Conservation (phyloP, 202 grass and related monocot species). For the Sporobolus alterniflorus region DNA sequence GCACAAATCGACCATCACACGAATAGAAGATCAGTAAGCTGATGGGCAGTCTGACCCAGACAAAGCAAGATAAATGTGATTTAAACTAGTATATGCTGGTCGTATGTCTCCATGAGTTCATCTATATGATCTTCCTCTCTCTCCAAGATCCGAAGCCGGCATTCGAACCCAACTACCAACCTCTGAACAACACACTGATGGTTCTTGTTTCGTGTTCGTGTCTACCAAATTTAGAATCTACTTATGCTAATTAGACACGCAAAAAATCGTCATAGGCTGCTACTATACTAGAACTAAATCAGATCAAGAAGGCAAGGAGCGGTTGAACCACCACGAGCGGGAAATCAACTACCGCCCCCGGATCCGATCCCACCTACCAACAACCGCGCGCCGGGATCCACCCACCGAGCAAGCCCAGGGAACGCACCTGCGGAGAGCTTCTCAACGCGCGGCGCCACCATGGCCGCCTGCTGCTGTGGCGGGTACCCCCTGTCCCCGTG, state of each 20-base stretch:
- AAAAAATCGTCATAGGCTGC: slow-evolving; percentile 6
- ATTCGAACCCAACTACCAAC: slow-evolving; percentile 8
- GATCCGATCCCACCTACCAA: slow-evolving; percentile 29
- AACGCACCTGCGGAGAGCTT: slow-evolving; percentile 69
- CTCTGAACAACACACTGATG: background rate
- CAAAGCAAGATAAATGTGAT: background rate
- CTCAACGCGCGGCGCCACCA: slow-evolving; percentile 67
- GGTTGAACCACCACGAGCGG: slow-evolving; percentile 32
- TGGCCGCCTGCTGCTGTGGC: slow-evolving; percentile 57
- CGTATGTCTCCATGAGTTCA: background rate
- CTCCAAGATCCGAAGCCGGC: background rate
- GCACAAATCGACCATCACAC: background rate
- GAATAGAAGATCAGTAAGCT: background rate
- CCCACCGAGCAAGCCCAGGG: background rate
- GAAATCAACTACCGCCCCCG: slow-evolving; percentile 25
- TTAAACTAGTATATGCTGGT: background rate
- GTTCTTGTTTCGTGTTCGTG: background rate
- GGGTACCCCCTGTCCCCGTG: slow-evolving; percentile 31
- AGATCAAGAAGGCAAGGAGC: slow-evolving; percentile 20
- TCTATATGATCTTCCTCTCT: background rate
- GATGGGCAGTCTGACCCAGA: background rate
- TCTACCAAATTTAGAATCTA: background rate
- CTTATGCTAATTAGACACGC: background rate
- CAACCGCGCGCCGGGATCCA: slow-evolving; percentile 13
- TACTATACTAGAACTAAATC: background rate